phyloP scores from a whole-genome alignment of 805 yeast genomes.

The Middelhovenomyces tepae region DNA sequence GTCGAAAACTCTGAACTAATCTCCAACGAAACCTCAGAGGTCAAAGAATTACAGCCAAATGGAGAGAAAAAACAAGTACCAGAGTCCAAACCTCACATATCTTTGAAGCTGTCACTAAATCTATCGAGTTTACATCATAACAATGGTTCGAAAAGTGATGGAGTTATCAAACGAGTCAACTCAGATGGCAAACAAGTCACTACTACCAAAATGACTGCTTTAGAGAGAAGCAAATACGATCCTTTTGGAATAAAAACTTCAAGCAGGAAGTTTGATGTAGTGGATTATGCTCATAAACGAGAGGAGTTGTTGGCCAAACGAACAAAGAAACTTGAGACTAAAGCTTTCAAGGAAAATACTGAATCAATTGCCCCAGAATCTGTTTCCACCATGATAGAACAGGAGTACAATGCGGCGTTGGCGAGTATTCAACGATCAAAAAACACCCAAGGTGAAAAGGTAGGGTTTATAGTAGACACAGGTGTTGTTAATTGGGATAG shows the following conservation, averaged over 20 bases:
- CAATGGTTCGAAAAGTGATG: too few relatives aligned
- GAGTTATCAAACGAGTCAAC: too few relatives aligned
- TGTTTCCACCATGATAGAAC: slow-evolving; percentile 8
- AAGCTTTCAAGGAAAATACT: too few relatives aligned
- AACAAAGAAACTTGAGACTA: slow-evolving; percentile 6
- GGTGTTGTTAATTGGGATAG: slow-evolving; percentile 11
- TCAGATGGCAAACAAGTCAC: too few relatives aligned
- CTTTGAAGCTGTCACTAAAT: too few relatives aligned
- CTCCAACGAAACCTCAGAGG: too few relatives aligned
- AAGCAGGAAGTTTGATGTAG: slow-evolving; percentile 10
- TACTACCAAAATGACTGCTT: slow-evolving; percentile 6
- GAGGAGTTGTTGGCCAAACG: slow-evolving; percentile 7
- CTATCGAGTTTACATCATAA: too few relatives aligned
- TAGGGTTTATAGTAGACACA: slow-evolving; percentile 7
- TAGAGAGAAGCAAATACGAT: slow-evolving; percentile 5
- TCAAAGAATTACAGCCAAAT: too few relatives aligned
- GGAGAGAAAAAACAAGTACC: too few relatives aligned
- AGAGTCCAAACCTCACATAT: too few relatives aligned
- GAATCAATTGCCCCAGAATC: too few relatives aligned
- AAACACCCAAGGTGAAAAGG: slow-evolving; percentile 4
- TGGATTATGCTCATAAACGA: slow-evolving; percentile 7
- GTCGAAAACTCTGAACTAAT: too few relatives aligned
- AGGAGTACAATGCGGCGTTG: slow-evolving; percentile 9
- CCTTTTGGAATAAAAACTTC: slow-evolving; percentile 10
- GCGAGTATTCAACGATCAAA: slow-evolving; percentile 8